Conservation (phyloP, 2,329 filamentous ascomycete species). For the Paecilomyces dactylethromorphus region DNA sequence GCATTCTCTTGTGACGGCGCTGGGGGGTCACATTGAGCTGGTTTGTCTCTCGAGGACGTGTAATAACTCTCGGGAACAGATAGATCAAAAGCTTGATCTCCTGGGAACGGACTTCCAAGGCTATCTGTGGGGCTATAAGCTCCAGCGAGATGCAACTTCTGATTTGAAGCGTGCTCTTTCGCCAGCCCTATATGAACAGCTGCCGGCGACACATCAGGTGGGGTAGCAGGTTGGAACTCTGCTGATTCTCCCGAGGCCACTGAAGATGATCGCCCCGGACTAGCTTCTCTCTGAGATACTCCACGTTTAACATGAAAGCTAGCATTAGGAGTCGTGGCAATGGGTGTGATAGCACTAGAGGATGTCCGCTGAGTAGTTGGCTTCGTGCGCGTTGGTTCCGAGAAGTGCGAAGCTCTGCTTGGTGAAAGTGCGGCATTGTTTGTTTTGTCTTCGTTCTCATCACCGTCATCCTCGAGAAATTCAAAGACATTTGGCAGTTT, state of each 20-base stretch:
- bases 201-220: conserved; percentile 19
- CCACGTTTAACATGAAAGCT: conserved; percentile 28
- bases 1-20: conserved; percentile 28
- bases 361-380: neutral
- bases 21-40: conserved; percentile 16
- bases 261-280: conserved; percentile 26
- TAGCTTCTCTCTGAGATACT: conserved; percentile 24
- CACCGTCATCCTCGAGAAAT: conserved; percentile 24
- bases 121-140: conserved; percentile 9
- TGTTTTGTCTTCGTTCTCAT: neutral
- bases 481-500: conserved; percentile 32
- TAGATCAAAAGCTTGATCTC: conserved; percentile 23
- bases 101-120: conserved; percentile 13
- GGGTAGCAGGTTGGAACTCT: conserved; percentile 21
- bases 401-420: neutral
- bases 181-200: conserved; percentile 19
- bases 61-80: conserved; percentile 28
- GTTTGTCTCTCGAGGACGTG: conserved; percentile 11
- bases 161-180: conserved; percentile 14
- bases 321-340: conserved; percentile 8
- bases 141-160: conserved; percentile 15
- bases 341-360: neutral
- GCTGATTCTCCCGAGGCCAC: conserved; percentile 19
- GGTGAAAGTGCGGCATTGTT: neutral
- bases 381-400: conserved; percentile 1